Evolutionary conservation across 257 asterid genomes (phyloP), one percentile per base, ranked within the genome.

Genomic region (Ocimum tenuiflorum): DNA sequence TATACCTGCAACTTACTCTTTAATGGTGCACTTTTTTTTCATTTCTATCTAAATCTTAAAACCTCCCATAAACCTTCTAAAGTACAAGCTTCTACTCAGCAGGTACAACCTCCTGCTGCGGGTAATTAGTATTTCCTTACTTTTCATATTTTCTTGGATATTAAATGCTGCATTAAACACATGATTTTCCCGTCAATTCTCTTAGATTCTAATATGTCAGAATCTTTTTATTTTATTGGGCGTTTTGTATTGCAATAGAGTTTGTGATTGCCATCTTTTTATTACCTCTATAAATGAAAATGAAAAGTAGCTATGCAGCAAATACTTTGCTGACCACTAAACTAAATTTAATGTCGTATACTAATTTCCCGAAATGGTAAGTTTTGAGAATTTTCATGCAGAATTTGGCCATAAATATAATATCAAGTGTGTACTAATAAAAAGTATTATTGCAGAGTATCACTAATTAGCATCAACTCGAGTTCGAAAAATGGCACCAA

Each of bases 401-500:
- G 19, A 23, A 33, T 27, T 54, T 20, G 9, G 12, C 14, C 23
- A 12, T 22, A n/a, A n/a, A 20, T 55, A 9, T 58, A 11, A 45
- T 15, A 12, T 18, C 57, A 55, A 55, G 29, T 1, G 2, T 33
- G 14, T 29, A 49, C 1, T n/a, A 19, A 22, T 27, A 27, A 27
- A 2, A 27, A 1, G 31, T 27, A 1, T 36, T 31, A 3, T 31
- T 31, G 3, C 52, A 39, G 35, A 61, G 15, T 14, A 13, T 45
- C 51, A 14, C 2, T 60, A 27, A 15, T 1, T 65, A 35, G 59
- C 48, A 58, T 9, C 57, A 63, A 68, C 4, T 62, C 49, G 58
- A 77, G 78, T 60, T 60, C 65, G 8, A 64, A 27, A 74, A 78
- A 89, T 89, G 98, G 98, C 98, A 67, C 98, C 95, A 0, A 91